A percentile compares a stretch with the other conserved stretches of the same genome.
Evolutionary conservation across 345 rosid species (phyloP).

Genomic region (Ceriops zippeliana): DNA sequence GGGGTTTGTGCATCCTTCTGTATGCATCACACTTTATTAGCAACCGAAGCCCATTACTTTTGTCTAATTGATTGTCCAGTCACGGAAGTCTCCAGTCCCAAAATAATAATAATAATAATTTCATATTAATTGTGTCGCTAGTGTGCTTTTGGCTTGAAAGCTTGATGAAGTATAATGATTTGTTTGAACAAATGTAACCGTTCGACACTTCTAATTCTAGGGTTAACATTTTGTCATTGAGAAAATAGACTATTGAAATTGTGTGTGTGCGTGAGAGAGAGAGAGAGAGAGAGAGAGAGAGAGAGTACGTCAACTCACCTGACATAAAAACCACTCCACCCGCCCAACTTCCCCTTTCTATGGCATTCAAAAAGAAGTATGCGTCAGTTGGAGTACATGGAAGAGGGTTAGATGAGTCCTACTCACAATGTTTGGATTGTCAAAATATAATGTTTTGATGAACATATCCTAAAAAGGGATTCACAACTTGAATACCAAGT

Average conservation of each 20-base stretch:
- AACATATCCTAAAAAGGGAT: constrained; percentile 53
- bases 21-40: constrained; percentile 29
- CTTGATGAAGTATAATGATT: constrained; percentile 20
- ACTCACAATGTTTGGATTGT: constrained; percentile 57
- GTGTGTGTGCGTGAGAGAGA: no score
- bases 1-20: constrained; percentile 32
- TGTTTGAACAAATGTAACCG: constrained; percentile 4
- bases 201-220: constrained; percentile 23
- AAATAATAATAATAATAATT: not conserved
- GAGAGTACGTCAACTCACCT: constrained; percentile 48
- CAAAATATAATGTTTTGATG: constrained; percentile 35
- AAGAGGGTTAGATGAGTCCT: constrained; percentile 43
- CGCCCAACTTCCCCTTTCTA: constrained; percentile 15
- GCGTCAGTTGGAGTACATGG: constrained; percentile 54
- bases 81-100: constrained; percentile 6
- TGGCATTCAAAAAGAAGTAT: constrained; percentile 37
- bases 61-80: constrained; percentile 39
- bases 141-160: not conserved
- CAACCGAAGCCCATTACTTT: constrained; percentile 36
- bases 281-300: not conserved
- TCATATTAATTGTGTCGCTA: not conserved
- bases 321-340: constrained; percentile 76
- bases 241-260: constrained; percentile 2
- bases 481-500: constrained; percentile 45
- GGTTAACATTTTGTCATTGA: constrained; percentile 23